Percentiles rank a stretch among this genome's conserved stretches.
These are phyloP conservation scores for Golubevia sp. DNA, from an alignment of 1,284 basidiomycete species.

Conservation along the genomic window DNA sequence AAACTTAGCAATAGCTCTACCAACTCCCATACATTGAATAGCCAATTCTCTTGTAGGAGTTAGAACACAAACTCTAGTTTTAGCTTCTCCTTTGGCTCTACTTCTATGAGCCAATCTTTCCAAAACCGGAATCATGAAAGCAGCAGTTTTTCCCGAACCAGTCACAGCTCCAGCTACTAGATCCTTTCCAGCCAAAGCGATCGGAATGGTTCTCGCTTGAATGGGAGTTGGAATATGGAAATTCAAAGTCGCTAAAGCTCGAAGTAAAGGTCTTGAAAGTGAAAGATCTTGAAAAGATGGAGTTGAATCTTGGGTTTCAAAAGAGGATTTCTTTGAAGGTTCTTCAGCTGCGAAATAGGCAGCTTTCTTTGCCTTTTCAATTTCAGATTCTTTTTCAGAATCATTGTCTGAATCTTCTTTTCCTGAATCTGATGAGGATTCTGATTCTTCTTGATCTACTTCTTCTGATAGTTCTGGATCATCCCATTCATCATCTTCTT, in stretches of 20 bases:
- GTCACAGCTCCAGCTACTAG: slow-evolving; percentile 93
- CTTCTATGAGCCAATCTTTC: slow-evolving; percentile 71
- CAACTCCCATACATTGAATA: slow-evolving; percentile 91
- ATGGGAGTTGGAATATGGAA: slow-evolving; percentile 91
- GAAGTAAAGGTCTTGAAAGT: slow-evolving; percentile 84
- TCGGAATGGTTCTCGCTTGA: slow-evolving; percentile 87
- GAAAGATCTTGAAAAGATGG: slow-evolving; percentile 79
- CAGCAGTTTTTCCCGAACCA: slow-evolving; percentile 94
- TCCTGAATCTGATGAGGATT: slow-evolving; percentile 10
- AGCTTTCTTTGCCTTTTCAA: slow-evolving; percentile 44
- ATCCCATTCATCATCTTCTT: slow-evolving; percentile 23
- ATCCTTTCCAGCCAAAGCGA: slow-evolving; percentile 90
- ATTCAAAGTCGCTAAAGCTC: slow-evolving; percentile 79
- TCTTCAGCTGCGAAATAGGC: slow-evolving; percentile 52
- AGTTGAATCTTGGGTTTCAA: slow-evolving; percentile 30
- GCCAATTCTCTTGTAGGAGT: slow-evolving; percentile 93
- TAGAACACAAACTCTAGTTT: slow-evolving; percentile 90
- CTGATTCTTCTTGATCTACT: slow-evolving; percentile 23
- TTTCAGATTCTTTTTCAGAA: slow-evolving; percentile 27
- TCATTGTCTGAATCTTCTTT: slow-evolving; percentile 6
- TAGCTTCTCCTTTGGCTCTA: slow-evolving; percentile 54
- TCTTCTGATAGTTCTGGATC: too few species aligned
- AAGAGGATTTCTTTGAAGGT: slow-evolving; percentile 56
- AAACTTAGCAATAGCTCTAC: slow-evolving; percentile 79
- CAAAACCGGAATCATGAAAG: slow-evolving; percentile 90